These are phyloP conservation scores for Leccinum cinnamomeum DNA, from an alignment of 1,284 basidiomycete species.

Conservation along the genomic window DNA sequence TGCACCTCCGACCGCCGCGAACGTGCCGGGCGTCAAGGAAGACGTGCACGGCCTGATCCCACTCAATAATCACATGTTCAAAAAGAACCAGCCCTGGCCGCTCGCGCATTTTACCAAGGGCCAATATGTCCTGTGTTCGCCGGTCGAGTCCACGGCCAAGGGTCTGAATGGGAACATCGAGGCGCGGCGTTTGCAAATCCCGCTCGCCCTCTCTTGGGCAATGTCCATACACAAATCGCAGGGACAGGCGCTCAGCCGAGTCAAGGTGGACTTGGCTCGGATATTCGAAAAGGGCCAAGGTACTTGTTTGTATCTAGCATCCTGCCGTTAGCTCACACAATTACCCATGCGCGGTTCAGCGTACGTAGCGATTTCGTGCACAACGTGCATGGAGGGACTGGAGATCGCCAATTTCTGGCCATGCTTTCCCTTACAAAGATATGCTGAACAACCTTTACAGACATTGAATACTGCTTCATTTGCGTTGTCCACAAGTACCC, in stretches of 20 bases:
- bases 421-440: too few species aligned
- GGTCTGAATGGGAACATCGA: conserved; percentile 51
- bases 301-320: conserved; percentile 23
- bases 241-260: conserved; percentile 78
- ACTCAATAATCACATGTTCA: conserved; percentile 26
- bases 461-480: too few species aligned
- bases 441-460: too few species aligned
- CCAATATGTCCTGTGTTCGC: conserved; percentile 44
- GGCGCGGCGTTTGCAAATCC: conserved; percentile 58
- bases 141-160: conserved; percentile 53
- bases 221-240: conserved; percentile 87
- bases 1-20: conserved; percentile 1
- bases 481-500: too few species aligned
- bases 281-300: conserved; percentile 85
- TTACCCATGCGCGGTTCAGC: conserved; percentile 48
- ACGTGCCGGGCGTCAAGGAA: conserved; percentile 15
- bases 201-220: conserved; percentile 79
- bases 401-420: background rate
- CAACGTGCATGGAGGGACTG: too few species aligned
- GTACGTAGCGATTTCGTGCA: conserved; percentile 83
- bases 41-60: conserved; percentile 22
- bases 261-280: conserved; percentile 65
- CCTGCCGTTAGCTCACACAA: background rate
- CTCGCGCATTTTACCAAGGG: conserved; percentile 54
- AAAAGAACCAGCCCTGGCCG: conserved; percentile 45